These are phyloP conservation scores for Oryza coarctata DNA, from an alignment of 176 grass and related monocot genomes.

Conservation along the genomic window DNA sequence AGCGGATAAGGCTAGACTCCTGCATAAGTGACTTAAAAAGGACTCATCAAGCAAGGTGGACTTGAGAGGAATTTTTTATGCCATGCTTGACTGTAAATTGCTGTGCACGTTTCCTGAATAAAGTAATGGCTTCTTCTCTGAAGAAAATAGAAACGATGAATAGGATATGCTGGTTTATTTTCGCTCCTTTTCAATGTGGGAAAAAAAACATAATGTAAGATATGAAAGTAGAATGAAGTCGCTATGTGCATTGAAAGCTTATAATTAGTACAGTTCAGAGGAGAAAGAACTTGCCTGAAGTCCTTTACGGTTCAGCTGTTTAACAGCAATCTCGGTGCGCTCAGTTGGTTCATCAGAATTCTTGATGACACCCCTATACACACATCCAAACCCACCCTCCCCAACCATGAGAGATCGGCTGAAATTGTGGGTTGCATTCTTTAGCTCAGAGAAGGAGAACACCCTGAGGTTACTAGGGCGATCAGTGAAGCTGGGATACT, in stretches of 20 bases:
- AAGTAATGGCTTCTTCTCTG: neutral
- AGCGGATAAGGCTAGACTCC: conserved; percentile 20
- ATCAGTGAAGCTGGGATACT: conserved; percentile 88
- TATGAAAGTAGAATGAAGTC: neutral
- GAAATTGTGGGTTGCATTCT: conserved; percentile 79
- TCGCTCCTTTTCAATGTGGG: neutral
- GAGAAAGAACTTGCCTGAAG: conserved; percentile 68
- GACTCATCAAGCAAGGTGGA: conserved; percentile 5
- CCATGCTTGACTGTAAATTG: neutral
- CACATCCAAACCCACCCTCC: conserved; percentile 93
- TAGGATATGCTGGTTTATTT: neutral
- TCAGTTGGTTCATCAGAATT: conserved; percentile 44
- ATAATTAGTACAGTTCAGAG: neutral
- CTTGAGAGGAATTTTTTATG: neutral
- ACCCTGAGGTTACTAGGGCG: conserved; percentile 68
- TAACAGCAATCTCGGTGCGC: conserved; percentile 78
- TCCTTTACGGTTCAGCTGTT: conserved; percentile 92
- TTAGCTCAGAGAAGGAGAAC: conserved; percentile 87
- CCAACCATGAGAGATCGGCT: conserved; percentile 88
- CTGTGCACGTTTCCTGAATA: neutral
- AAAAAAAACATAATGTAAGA: neutral
- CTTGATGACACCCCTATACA: conserved; percentile 78
- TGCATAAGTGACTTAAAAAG: conserved; percentile 5
- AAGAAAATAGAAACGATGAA: neutral
- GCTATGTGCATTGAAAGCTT: neutral